Evolutionary conservation across 2,329 filamentous ascomycete species (phyloP).

Genomic region (Fusarium globosum): DNA sequence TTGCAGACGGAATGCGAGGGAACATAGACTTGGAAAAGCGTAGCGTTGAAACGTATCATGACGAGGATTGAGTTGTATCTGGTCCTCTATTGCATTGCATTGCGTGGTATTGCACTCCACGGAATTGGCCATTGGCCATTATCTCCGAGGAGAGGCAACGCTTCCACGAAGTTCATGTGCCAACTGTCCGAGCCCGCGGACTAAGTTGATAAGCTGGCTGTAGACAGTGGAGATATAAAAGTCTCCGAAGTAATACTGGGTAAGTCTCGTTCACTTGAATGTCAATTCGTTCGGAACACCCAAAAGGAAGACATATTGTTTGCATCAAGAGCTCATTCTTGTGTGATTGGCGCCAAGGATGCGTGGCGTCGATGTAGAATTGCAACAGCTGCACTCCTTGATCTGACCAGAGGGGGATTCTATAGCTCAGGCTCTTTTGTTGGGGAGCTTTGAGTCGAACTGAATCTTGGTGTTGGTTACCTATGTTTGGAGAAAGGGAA

Average conservation of each 20-base stretch:
- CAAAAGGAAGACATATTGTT: conserved; percentile 4
- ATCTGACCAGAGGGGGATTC: not conserved
- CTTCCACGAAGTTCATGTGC: conserved; percentile 11
- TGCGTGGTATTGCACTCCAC: not conserved
- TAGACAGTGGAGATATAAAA: not conserved
- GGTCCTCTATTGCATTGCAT: conserved; percentile 7
- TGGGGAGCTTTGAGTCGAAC: conserved; percentile 19
- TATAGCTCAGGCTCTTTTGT: conserved; percentile 16
- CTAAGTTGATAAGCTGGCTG: conserved; percentile 7
- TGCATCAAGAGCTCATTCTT: conserved; percentile 4
- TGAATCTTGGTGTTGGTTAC: conserved; percentile 11
- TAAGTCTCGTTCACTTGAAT: not conserved
- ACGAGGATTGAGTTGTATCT: conserved; percentile 21
- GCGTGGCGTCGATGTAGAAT: conserved; percentile 21
- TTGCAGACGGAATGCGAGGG: conserved; percentile 22
- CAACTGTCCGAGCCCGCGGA: not conserved
- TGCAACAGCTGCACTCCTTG: conserved; percentile 3
- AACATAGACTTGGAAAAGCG: conserved; percentile 26
- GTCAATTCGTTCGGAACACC: conserved; percentile 5
- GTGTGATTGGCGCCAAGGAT: conserved; percentile 24
- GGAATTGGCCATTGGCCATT: conserved; percentile 2
- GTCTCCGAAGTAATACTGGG: conserved; percentile 4
- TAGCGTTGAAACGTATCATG: conserved; percentile 30
- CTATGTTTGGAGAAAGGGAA: conserved; percentile 14
- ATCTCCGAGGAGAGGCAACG: not conserved